Evolutionary conservation across 2,329 filamentous ascomycete species (phyloP).

Genomic region (Helotiales sp.): DNA sequence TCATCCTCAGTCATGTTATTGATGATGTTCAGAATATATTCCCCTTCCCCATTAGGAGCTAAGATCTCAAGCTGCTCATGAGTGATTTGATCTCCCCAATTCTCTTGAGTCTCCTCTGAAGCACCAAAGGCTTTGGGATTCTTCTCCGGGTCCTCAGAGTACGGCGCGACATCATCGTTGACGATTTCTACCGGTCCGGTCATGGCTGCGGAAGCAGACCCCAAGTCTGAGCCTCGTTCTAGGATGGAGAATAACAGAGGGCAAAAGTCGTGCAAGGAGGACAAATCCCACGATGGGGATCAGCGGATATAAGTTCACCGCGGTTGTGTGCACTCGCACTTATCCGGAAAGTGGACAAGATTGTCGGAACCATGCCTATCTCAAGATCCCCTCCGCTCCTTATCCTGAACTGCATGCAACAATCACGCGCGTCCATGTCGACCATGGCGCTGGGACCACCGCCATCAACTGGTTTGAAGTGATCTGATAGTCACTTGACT

Average conservation of each 20-base stretch:
- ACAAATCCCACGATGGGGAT: neutral
- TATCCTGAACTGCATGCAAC: neutral
- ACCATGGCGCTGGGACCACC: neutral
- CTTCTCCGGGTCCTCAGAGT: conserved; percentile 33
- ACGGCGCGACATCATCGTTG: conserved; percentile 10
- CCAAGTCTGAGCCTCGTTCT: too few species aligned
- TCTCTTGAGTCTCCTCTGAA: neutral
- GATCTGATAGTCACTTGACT: neutral
- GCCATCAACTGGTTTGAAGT: neutral
- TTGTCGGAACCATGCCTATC: neutral
- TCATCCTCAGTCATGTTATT: conserved; percentile 45
- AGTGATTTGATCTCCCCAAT: conserved; percentile 39
- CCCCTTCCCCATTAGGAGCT: conserved; percentile 44
- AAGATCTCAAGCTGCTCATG: conserved; percentile 42
- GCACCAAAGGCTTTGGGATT: conserved; percentile 13
- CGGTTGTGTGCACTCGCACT: neutral
- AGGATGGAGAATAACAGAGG: neutral
- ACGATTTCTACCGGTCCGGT: conserved; percentile 14
- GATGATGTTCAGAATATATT: conserved; percentile 44
- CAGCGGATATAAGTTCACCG: neutral
- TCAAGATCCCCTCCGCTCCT: neutral
- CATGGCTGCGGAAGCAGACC: conserved; percentile 8
- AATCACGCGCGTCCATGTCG: neutral
- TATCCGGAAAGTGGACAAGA: neutral
- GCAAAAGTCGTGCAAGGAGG: neutral